Evolutionary conservation across 2,329 filamentous ascomycete species (phyloP).

Genomic region (Xylaria sp.): DNA sequence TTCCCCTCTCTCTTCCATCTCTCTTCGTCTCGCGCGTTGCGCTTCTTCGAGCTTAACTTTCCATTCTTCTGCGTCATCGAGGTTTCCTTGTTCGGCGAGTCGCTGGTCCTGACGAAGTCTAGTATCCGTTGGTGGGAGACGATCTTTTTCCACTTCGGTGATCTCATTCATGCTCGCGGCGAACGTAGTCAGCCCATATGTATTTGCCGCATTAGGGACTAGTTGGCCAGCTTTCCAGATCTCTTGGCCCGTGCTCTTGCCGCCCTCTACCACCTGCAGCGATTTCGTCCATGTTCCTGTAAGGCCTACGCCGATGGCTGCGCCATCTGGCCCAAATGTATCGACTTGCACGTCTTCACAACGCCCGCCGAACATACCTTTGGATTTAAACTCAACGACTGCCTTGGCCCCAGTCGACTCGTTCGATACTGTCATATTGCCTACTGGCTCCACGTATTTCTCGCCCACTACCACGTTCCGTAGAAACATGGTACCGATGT

Average conservation of each 20-base stretch:
- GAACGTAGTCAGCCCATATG: conserved; percentile 90
- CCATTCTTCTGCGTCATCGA: conserved; percentile 84
- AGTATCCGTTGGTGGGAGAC: conserved; percentile 83
- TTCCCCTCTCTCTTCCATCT: conserved; percentile 79
- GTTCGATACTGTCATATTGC: conserved; percentile 85
- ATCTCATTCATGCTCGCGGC: conserved; percentile 89
- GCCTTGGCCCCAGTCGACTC: conserved; percentile 87
- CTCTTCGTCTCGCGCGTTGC: conserved; percentile 78
- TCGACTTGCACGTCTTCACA: conserved; percentile 89
- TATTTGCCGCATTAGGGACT: conserved; percentile 79
- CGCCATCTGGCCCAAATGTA: conserved; percentile 73
- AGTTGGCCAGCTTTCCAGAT: conserved; percentile 84
- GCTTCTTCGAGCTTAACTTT: conserved; percentile 88
- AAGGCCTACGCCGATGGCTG: conserved; percentile 73
- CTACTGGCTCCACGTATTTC: conserved; percentile 96
- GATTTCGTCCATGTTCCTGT: conserved; percentile 85
- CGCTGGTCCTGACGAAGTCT: conserved; percentile 88
- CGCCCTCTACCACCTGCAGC: conserved; percentile 73
- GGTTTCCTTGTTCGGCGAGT: conserved; percentile 80
- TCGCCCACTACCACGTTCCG: conserved; percentile 97
- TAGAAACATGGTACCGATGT: conserved; percentile 86
- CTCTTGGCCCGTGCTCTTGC: conserved; percentile 66
- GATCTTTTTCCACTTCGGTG: conserved; percentile 78
- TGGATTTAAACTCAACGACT: conserved; percentile 88
- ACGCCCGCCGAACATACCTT: conserved; percentile 96